Evolutionary conservation across 2,329 filamentous ascomycete species (phyloP).

Genomic region (Clonostachys rhizophaga): DNA sequence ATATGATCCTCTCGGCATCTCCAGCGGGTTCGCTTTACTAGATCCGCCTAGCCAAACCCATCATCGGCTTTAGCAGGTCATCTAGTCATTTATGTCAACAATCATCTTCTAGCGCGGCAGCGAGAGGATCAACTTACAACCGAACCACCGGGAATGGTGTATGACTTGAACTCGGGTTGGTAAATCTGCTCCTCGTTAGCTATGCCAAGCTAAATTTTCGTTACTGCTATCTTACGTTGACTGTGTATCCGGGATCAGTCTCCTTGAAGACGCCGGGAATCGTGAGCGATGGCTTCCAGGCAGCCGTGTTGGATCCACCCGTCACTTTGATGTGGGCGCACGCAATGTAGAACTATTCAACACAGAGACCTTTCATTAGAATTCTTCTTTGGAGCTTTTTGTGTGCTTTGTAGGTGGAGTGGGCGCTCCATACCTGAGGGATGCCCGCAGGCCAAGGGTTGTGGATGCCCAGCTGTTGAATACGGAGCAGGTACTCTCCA

Average conservation of each 20-base stretch:
- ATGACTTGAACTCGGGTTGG: constrained; percentile 20
- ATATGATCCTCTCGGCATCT: too few relatives aligned
- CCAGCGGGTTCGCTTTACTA: too few relatives aligned
- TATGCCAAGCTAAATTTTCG: background rate
- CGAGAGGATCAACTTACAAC: background rate
- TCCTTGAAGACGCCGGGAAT: constrained; percentile 30
- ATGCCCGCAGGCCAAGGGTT: constrained; percentile 37
- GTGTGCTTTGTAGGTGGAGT: background rate
- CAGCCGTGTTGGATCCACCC: constrained; percentile 7
- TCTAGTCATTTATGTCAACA: too few relatives aligned
- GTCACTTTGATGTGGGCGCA: constrained; percentile 17
- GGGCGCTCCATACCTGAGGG: constrained; percentile 19
- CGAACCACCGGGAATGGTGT: constrained; percentile 21
- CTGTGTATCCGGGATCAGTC: constrained; percentile 37
- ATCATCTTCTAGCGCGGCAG: too few relatives aligned
- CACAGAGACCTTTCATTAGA: background rate
- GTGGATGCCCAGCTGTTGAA: constrained; percentile 59
- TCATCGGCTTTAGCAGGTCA: too few relatives aligned
- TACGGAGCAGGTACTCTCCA: constrained; percentile 54
- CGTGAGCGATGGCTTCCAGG: constrained; percentile 14
- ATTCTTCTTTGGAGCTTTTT: constrained; percentile 7
- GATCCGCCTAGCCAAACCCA: too few relatives aligned
- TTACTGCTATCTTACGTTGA: constrained; percentile 26
- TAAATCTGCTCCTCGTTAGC: constrained; percentile 11
- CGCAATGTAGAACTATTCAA: constrained; percentile 31